Evolutionary conservation across 495 filamentous ascomycete species (phyloP), one percentile per base, ranked within the genome.

Genomic region (Hypoxylon subgilvum): DNA sequence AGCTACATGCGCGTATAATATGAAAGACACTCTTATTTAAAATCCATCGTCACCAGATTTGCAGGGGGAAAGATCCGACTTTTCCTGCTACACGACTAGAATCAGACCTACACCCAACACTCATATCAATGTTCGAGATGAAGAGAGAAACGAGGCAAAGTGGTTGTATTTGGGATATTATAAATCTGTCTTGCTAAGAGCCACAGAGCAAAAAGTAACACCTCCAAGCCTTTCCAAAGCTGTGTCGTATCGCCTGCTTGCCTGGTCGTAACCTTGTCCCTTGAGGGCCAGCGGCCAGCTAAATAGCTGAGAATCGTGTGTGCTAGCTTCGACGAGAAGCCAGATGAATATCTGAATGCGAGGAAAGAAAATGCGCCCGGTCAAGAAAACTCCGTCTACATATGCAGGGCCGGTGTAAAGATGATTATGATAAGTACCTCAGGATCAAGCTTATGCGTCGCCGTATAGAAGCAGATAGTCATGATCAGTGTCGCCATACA

Each of bases 391-490:
- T 23, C 40, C 28, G 28, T 59, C 31, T 53, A 50, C 34, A 43
- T 41, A 64, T 57, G 38, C 50, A 43, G 49, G 49, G 45, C 31
- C n/a, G 23, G 47, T 18, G 41, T 58, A 58, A 55, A n/a, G n/a
- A 53, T 49, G 49, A 63, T 63, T 63, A 38, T 16, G 34, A 58
- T 57, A 63, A 58, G 49, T 57, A 47, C n/a, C n/a, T n/a, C n/a
- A n/a, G 58, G 47, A 54, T 58, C 43, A 57, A 63, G 49, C 53
- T 45, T 58, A 63, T 58, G 60, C 48, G 48, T 36, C 50, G 16
- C 50, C 21, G 14, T 38, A 57, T 46, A 52, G 35, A 62, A 43
- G 34, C 41, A 46, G 21, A 32, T 38, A 25, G 44, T 50, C 38
- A 27, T 32, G 51, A 45, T 25, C 28, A 62, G 18, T 54, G n/a